Conservation (phyloP, 805 yeast genomes). For the Teunomyces kruisii region DNA sequence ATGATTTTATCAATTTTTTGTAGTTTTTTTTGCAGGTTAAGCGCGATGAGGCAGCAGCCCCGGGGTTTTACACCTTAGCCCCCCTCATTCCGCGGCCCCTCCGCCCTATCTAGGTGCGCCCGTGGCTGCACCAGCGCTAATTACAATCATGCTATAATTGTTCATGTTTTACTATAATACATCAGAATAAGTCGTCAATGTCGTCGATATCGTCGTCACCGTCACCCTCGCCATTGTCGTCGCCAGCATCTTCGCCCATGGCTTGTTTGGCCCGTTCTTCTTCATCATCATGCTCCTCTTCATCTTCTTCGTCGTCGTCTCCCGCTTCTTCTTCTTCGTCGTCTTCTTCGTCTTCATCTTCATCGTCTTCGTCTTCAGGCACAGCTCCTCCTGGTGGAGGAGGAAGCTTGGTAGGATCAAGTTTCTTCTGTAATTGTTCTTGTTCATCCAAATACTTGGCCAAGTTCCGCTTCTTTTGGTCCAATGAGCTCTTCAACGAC, state of each 20-base stretch:
- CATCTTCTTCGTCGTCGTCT: slow-evolving; percentile 10
- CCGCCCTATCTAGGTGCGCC: too few species aligned
- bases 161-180: background rate
- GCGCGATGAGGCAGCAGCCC: background rate
- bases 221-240: slow-evolving; percentile 13
- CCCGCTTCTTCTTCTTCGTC: slow-evolving; percentile 20
- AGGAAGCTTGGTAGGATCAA: slow-evolving; percentile 24
- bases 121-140: too few species aligned
- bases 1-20: background rate
- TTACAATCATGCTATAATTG: too few species aligned
- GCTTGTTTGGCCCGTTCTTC: slow-evolving; percentile 13
- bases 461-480: slow-evolving; percentile 71
- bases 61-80: background rate
- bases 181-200: slow-evolving; percentile 37
- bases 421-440: slow-evolving; percentile 22
- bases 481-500: slow-evolving; percentile 78
- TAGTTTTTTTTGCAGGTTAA: background rate
- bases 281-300: slow-evolving; percentile 23
- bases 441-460: slow-evolving; percentile 28
- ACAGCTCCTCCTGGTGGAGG: slow-evolving; percentile 1
- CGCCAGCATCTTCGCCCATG: slow-evolving; percentile 18
- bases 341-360: slow-evolving; percentile 26
- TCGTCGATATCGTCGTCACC: slow-evolving; percentile 29
- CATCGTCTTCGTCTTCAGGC: slow-evolving; percentile 11
- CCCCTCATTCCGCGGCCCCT: background rate